A percentile compares a stretch with the other conserved stretches of the same genome.
These are phyloP conservation scores for Trapa bicornis DNA, from an alignment of 345 rosid genomes.

Conservation along the genomic window DNA sequence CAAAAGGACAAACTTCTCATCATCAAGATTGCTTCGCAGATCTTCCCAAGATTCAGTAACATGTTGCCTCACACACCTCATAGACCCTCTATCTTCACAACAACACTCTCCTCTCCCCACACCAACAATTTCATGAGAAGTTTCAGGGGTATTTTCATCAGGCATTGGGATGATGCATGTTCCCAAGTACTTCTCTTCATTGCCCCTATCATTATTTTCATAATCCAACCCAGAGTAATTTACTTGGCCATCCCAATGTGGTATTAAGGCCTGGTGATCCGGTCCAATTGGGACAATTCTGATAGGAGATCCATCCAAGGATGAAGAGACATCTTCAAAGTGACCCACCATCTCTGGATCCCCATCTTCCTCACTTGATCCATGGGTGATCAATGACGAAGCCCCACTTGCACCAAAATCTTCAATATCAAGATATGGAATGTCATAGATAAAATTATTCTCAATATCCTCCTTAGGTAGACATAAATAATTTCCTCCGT, in stretches of 20 bases:
- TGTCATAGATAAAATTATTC: background rate
- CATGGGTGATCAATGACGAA: slow-evolving; percentile 17
- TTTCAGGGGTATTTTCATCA: slow-evolving; percentile 10
- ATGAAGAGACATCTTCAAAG: slow-evolving; percentile 19
- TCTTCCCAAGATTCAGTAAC: slow-evolving; percentile 43
- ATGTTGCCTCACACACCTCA: slow-evolving; percentile 56
- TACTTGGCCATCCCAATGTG: slow-evolving; percentile 13
- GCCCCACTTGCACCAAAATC: slow-evolving; percentile 10
- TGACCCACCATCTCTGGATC: slow-evolving; percentile 14
- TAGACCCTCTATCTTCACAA: slow-evolving; percentile 42
- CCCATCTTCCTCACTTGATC: slow-evolving; percentile 22
- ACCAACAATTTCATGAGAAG: slow-evolving; percentile 17
- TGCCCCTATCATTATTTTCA: background rate
- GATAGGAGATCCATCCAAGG: slow-evolving; percentile 25
- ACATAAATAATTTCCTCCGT: background rate
- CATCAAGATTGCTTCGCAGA: slow-evolving; percentile 32
- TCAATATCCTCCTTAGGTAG: background rate
- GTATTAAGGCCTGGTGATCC: slow-evolving; percentile 59
- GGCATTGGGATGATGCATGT: slow-evolving; percentile 59
- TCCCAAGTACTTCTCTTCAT: slow-evolving; percentile 35
- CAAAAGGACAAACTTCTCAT: slow-evolving; percentile 30
- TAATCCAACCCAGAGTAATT: background rate
- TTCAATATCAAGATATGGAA: slow-evolving; percentile 9
- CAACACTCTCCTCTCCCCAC: slow-evolving; percentile 37
- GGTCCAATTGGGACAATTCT: slow-evolving; percentile 50